Base-by-base conservation (phyloP, 768 basidiomycete genomes). In the Panaeolus papilionaceus region DNA sequence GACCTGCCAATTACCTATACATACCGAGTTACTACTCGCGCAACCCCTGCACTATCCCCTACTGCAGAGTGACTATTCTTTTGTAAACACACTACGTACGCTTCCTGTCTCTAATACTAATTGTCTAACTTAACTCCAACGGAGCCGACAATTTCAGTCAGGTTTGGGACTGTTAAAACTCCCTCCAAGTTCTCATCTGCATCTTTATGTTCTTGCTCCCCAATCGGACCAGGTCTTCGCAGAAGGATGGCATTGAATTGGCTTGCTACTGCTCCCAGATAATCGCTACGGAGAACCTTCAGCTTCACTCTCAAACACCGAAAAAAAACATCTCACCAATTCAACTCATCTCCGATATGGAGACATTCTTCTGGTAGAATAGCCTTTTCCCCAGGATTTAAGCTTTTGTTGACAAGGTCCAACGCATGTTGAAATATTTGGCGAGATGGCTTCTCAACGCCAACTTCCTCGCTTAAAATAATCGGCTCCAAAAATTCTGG, bases 281-380 rank as follows among this genome's bases (percentile, higher is more conserved):
- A 93, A 71, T 93, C 92, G 62, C 92, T 93, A 70, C 9, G 40
- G 23, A 37, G 26, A 66, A 37, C n/a, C 18, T 44, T 66, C 64
- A 61, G 64, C 47, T 45, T 62, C n/a, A 64, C 33, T 45, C 64
- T 18, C 20, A 11, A 58, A n/a, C 33, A 37, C 5, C 38, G 10
- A 37, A 8, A 12, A 62, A 26, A 28, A 63, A 26, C 20, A 37
- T 70, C 85, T 69, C 71, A 92, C 93, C 85, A 84, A 62, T 82
- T 74, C 38, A 92, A 74, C 69, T 94, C 92, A 73, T 95, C 93
- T 0, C 93, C 93, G 45, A 94, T 84, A 70, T 95, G 93, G 20
- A 94, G 72, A 40, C 84, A 85, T 71, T 91, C 81, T 33, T 75
- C 71, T 1, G 80, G 72, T 9, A 66, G 64, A 26, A 88, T 79